These are phyloP conservation scores for Taxawa tesnikishii DNA, from an alignment of 2,329 filamentous ascomycete genomes.

Conservation along the genomic window DNA sequence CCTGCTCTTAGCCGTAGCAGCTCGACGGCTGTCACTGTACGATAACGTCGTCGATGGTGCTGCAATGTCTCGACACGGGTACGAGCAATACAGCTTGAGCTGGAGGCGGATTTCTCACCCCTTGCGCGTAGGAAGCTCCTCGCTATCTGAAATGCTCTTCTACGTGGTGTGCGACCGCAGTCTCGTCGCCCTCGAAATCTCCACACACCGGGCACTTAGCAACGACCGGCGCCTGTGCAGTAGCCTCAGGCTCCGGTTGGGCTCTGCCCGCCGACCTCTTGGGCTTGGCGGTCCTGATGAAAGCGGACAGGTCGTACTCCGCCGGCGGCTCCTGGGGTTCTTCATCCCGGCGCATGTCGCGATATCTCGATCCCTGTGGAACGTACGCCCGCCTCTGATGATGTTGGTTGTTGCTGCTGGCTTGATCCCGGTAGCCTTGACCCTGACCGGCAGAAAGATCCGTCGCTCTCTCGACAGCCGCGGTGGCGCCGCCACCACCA, in stretches of 20 bases:
- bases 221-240: too few relatives aligned
- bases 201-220: slow-evolving; percentile 52
- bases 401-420: slow-evolving; percentile 2
- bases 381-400: not conserved
- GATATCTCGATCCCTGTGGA: slow-evolving; percentile 6
- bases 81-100: too few relatives aligned
- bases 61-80: too few relatives aligned
- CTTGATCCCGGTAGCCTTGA: slow-evolving; percentile 2
- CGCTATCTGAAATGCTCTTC: slow-evolving; percentile 47
- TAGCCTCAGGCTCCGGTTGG: slow-evolving; percentile 11
- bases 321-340: slow-evolving; percentile 20
- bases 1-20: too few relatives aligned
- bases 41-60: too few relatives aligned
- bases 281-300: slow-evolving; percentile 28
- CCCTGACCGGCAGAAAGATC: not conserved
- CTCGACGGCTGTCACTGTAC: too few relatives aligned
- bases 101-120: too few relatives aligned
- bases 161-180: slow-evolving; percentile 56
- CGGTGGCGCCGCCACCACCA: slow-evolving; percentile 5
- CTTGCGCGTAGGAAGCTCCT: too few relatives aligned
- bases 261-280: slow-evolving; percentile 14
- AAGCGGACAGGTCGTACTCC: slow-evolving; percentile 40
- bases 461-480: slow-evolving; percentile 3
- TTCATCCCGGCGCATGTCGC: slow-evolving; percentile 11
- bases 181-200: slow-evolving; percentile 54